Conservation (phyloP, 2,329 filamentous ascomycete genomes). For the Stemphylium lycopersici region DNA sequence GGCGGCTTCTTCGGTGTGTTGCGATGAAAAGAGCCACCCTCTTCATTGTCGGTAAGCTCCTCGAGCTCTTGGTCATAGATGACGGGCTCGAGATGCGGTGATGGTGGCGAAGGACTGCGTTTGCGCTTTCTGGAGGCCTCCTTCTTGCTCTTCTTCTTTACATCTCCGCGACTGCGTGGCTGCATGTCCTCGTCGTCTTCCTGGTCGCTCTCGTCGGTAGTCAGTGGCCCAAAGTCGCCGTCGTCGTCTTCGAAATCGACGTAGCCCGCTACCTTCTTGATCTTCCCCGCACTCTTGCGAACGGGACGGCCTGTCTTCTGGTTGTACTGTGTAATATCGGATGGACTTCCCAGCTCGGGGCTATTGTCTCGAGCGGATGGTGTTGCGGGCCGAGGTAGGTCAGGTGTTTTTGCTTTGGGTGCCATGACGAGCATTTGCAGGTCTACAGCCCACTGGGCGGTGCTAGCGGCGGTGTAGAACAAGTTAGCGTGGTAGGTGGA, state of each 20-base stretch:
- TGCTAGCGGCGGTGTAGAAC: slow-evolving; percentile 6
- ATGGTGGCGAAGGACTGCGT: slow-evolving; percentile 43
- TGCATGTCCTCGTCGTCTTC: slow-evolving; percentile 38
- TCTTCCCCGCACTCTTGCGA: slow-evolving; percentile 49
- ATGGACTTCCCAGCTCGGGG: slow-evolving; percentile 39
- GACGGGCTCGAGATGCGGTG: slow-evolving; percentile 44
- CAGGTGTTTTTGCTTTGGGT: background rate
- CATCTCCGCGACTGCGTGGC: slow-evolving; percentile 18
- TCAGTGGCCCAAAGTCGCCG: slow-evolving; percentile 39
- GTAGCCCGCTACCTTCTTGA: slow-evolving; percentile 45
- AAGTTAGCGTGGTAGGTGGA: slow-evolving; percentile 1
- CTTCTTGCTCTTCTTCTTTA: slow-evolving; percentile 28
- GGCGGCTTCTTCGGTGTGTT: slow-evolving; percentile 28
- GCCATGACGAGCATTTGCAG: slow-evolving; percentile 1
- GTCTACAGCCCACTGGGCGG: background rate
- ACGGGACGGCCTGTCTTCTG: slow-evolving; percentile 52
- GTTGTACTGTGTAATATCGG: slow-evolving; percentile 45
- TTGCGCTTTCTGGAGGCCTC: slow-evolving; percentile 45
- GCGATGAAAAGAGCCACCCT: slow-evolving; percentile 20
- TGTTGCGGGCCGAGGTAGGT: slow-evolving; percentile 2
- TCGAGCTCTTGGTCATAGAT: slow-evolving; percentile 39
- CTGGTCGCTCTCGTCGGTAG: slow-evolving; percentile 15
- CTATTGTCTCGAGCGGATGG: slow-evolving; percentile 18
- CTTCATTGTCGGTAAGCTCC: slow-evolving; percentile 37
- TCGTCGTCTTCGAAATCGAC: slow-evolving; percentile 49